Base-by-base conservation (phyloP, 1,284 basidiomycete genomes). In the Vanrija humicola region DNA sequence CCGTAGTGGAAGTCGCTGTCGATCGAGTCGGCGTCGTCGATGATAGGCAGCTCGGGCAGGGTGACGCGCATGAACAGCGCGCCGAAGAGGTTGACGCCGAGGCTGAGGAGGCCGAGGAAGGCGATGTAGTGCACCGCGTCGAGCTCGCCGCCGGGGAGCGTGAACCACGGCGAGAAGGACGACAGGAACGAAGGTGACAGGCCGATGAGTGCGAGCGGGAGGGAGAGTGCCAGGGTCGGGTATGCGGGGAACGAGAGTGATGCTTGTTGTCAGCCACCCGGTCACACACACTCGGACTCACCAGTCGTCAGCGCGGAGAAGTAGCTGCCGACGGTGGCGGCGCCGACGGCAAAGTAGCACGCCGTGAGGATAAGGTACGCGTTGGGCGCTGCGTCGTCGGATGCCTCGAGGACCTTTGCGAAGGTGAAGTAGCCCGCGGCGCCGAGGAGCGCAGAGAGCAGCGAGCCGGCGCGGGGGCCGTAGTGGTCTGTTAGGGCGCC, bases 291-390 rank as follows among this genome's bases (percentile, higher is more conserved):
- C 28, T 16, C 10, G 18, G 6, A 65, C 69, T 39, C 42, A 72
- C 69, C 67, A 38, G 70, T 72, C 9, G 73, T 75, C 43, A 77
- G 56, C 23, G 67, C 68, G 5, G 76, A 70, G 59, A 77, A 77
- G 63, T 77, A 77, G 9, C 70, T 68, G 16, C 73, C 73, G 43
- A 77, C 74, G 1, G 72, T 72, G 0, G 74, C 73, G 2, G 69
- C 69, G n/a, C 76, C 76, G 25, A 76, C 67, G 26, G 68, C 55
- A 53, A 74, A 74, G 62, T 66, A 77, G 12, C 69, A 64, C 8
- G 65, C 59, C 8, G 73, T 72, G 38, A 61, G 53, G 9, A 48
- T 52, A 9, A 77, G 67, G 38, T 65, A 72, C 5, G 71, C 46
- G 46, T 59, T 49, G 1, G 50, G 38, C 4, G 23, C 50, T 0